Evolutionary conservation across 2,329 filamentous ascomycete genomes (phyloP).

Genomic region (Fusarium succisae): DNA sequence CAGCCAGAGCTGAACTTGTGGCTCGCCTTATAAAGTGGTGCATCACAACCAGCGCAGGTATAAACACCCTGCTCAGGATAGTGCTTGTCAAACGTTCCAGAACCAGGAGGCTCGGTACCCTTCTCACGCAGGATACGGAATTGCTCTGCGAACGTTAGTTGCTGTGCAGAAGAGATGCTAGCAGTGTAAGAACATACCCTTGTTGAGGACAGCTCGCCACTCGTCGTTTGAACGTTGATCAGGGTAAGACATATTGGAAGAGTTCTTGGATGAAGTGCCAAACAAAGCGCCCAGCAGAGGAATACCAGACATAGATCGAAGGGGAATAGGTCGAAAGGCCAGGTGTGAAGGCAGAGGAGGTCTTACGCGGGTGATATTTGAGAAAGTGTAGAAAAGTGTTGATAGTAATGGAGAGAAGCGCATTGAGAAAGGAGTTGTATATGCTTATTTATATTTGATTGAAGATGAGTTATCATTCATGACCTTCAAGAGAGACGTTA

Average conservation of each 20-base stretch:
- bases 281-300: constrained; percentile 84
- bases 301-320: constrained; percentile 76
- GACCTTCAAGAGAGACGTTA: constrained; percentile 3
- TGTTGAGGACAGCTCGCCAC: constrained; percentile 86
- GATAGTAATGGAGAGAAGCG: constrained; percentile 60
- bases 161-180: background rate
- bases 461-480: background rate
- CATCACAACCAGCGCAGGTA: constrained; percentile 84
- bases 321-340: constrained; percentile 41
- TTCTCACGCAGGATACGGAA: constrained; percentile 93
- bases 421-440: constrained; percentile 49
- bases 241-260: constrained; percentile 76
- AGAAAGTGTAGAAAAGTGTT: constrained; percentile 59
- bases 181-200: constrained; percentile 48
- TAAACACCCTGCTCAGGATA: constrained; percentile 80
- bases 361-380: constrained; percentile 53
- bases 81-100: constrained; percentile 90
- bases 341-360: constrained; percentile 40
- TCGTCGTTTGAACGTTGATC: constrained; percentile 82
- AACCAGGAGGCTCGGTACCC: constrained; percentile 84
- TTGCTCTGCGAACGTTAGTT: constrained; percentile 72
- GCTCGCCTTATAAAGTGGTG: constrained; percentile 89
- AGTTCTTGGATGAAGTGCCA: constrained; percentile 63
- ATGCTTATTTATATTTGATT: constrained; percentile 22
- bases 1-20: constrained; percentile 98